Percentiles rank a stretch among this genome's conserved stretches.
Evolutionary conservation across 2,329 filamentous ascomycete species (phyloP).

Genomic region (Leptosphaerulina australis): DNA sequence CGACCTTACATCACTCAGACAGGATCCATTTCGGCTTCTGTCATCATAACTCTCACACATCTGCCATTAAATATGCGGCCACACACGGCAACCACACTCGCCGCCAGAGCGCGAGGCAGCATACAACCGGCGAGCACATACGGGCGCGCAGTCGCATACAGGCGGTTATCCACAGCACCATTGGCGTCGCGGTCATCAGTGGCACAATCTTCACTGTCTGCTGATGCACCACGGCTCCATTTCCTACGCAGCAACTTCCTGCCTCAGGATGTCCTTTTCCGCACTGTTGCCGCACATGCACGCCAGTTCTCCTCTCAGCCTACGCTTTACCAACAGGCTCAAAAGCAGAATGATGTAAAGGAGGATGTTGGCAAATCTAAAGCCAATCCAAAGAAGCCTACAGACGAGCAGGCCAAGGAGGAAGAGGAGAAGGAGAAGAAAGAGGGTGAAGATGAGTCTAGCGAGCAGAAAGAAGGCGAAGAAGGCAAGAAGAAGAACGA

Average conservation of each 20-base stretch:
- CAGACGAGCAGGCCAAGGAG: constrained; percentile 50
- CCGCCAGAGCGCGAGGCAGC: constrained; percentile 49
- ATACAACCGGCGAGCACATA: constrained; percentile 47
- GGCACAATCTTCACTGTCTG: constrained; percentile 26
- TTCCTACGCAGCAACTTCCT: constrained; percentile 54
- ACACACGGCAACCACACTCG: constrained; percentile 48
- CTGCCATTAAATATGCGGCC: constrained; percentile 53
- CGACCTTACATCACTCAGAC: constrained; percentile 16
- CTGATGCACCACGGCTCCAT: constrained; percentile 36
- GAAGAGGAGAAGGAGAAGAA: constrained; percentile 50
- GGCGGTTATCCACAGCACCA: constrained; percentile 52
- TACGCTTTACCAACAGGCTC: constrained; percentile 41
- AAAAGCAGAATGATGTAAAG: constrained; percentile 45
- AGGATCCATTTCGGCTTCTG: constrained; percentile 18
- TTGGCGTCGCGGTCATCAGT: constrained; percentile 29
- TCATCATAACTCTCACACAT: constrained; percentile 2
- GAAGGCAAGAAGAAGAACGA: constrained; percentile 61
- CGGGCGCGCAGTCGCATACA: constrained; percentile 55
- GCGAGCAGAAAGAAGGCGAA: constrained; percentile 55
- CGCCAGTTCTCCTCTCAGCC: constrained; percentile 54
- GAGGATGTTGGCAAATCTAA: constrained; percentile 36
- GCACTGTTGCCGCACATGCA: constrained; percentile 50
- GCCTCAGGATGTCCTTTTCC: constrained; percentile 49
- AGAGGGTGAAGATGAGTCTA: constrained; percentile 54
- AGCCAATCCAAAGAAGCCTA: constrained; percentile 48